A percentile compares a stretch with the other conserved stretches of the same genome.
phyloP scores from a whole-genome alignment of 2,329 filamentous ascomycete species.

The Plectosphaerella cucumerina region DNA sequence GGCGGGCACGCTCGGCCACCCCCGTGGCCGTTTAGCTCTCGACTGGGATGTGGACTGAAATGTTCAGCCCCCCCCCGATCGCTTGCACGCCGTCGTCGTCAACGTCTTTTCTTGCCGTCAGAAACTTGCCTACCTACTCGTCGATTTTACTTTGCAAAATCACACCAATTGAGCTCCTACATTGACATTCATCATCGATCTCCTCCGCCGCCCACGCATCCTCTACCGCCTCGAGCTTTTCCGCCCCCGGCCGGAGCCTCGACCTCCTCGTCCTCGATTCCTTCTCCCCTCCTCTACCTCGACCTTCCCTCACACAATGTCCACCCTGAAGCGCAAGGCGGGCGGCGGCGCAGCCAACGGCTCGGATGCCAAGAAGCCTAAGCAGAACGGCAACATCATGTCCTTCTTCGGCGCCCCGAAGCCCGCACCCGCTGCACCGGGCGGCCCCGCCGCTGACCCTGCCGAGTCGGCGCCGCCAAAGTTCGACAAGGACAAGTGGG shows the following conservation, averaged over 20 bases:
- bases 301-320: conserved; percentile 31
- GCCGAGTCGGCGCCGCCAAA: conserved; percentile 36
- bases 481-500: conserved; percentile 90
- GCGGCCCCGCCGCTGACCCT: conserved; percentile 16
- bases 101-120: neutral
- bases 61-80: neutral
- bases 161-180: too few relatives aligned
- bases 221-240: neutral
- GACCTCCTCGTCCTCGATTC: neutral
- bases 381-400: conserved; percentile 74
- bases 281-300: neutral
- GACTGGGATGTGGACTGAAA: neutral
- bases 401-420: conserved; percentile 82
- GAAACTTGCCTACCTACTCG: too few relatives aligned
- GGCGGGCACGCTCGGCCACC: too few relatives aligned
- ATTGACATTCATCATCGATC: neutral
- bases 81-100: neutral
- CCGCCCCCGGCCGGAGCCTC: neutral
- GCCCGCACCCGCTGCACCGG: conserved; percentile 26
- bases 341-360: conserved; percentile 33
- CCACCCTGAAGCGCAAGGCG: conserved; percentile 64
- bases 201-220: neutral
- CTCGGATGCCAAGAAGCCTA: conserved; percentile 64
- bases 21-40: too few relatives aligned
- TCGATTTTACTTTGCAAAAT: too few relatives aligned